Conservation (phyloP, 257 asterid species). For the Lavandula angustifolia region DNA sequence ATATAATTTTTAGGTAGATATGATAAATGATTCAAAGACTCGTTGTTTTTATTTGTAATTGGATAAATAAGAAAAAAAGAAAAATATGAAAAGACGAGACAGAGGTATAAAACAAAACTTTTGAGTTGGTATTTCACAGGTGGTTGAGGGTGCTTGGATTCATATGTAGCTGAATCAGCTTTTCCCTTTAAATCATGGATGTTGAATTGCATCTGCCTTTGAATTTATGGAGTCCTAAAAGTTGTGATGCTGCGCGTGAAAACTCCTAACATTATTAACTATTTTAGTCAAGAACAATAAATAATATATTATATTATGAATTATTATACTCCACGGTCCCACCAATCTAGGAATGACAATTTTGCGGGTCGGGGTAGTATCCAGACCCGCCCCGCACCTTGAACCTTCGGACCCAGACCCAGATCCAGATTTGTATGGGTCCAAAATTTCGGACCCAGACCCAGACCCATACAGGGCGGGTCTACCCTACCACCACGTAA, state of each 20-base stretch:
- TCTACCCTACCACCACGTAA: too few relatives aligned
- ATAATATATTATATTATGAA: too few relatives aligned
- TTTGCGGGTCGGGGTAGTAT: too few relatives aligned
- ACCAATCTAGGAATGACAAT: too few relatives aligned
- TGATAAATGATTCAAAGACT: background rate
- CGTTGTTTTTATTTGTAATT: background rate
- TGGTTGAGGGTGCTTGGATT: background rate
- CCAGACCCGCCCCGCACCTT: too few relatives aligned
- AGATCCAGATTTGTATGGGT: too few relatives aligned
- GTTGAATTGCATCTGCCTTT: background rate
- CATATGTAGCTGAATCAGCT: background rate
- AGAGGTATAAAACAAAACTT: background rate
- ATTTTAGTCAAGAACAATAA: too few relatives aligned
- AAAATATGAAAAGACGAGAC: background rate
- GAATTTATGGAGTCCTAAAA: background rate
- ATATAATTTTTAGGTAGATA: too few relatives aligned
- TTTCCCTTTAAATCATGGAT: slow-evolving; percentile 18
- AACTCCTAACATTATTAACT: background rate
- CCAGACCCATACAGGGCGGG: too few relatives aligned
- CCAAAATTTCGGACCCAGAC: too few relatives aligned
- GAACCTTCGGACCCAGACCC: too few relatives aligned
- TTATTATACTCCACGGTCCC: too few relatives aligned
- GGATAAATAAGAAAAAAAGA: background rate
- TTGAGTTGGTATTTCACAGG: background rate
- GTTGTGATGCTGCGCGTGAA: slow-evolving; percentile 7